phyloP scores from a whole-genome alignment of 2,329 filamentous ascomycete species.

The Penicillium nordicum region DNA sequence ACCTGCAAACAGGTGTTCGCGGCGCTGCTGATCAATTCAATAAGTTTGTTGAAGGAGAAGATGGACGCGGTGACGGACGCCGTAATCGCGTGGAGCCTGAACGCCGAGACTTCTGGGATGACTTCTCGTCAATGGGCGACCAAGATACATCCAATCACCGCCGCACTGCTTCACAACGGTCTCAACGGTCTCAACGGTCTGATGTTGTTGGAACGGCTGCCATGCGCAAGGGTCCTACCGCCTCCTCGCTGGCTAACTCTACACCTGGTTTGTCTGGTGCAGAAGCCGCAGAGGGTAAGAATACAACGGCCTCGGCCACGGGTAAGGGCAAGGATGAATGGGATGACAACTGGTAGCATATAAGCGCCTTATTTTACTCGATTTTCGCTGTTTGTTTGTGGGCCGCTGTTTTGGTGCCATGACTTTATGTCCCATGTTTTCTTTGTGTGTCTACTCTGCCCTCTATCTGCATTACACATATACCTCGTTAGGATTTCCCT shows the following conservation, averaged over 20 bases:
- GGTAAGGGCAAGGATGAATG: constrained; percentile 55
- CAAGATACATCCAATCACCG: constrained; percentile 26
- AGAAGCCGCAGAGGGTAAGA: constrained; percentile 19
- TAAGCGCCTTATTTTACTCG: background rate
- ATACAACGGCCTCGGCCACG: constrained; percentile 17
- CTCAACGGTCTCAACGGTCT: constrained; percentile 28
- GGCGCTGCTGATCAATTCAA: constrained; percentile 76
- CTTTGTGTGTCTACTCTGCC: background rate
- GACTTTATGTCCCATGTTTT: constrained; percentile 1
- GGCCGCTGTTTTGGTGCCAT: background rate
- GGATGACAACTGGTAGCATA: constrained; percentile 50
- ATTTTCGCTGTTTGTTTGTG: background rate
- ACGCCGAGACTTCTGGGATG: constrained; percentile 87
- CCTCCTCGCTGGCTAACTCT: constrained; percentile 18
- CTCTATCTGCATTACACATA: constrained; percentile 1
- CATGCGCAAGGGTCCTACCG: constrained; percentile 51
- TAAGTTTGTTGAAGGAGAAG: constrained; percentile 79
- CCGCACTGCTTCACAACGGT: constrained; percentile 26
- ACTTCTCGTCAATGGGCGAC: constrained; percentile 67
- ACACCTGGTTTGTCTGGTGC: constrained; percentile 20
- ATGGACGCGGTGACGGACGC: constrained; percentile 45
- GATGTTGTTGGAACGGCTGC: constrained; percentile 62
- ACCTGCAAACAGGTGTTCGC: constrained; percentile 63
- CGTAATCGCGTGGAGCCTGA: constrained; percentile 54
- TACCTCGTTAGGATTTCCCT: constrained; percentile 2